Base-by-base conservation (phyloP, 345 rosid species). In the Odontarrhena argentea region DNA sequence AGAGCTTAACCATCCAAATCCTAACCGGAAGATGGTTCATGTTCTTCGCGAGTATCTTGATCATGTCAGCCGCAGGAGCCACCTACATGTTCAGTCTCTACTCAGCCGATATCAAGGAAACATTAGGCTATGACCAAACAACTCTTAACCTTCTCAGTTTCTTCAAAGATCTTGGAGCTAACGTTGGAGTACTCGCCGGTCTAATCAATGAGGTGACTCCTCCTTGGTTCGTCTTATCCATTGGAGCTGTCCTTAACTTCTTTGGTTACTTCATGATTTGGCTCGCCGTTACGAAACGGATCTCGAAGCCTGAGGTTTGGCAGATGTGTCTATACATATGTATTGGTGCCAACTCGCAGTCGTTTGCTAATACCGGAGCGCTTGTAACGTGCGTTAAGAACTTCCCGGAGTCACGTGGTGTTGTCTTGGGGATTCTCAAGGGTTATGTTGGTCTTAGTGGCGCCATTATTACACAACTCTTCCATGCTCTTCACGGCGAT, bases 391-490 rank as follows among this genome's bases (percentile, higher is more conserved):
- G 77, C 59, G 88, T 84, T 18, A 79, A 81, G 65, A 84, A 81
- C 68, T 84, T 84, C 81, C 88, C 88, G 9, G 84, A 81, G 42
- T 77, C 80, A 56, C 65, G 86, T 63, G 86, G 84, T 9, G 77
- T 76, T 53, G 76, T 81, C 50, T 54, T 84, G 50, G 88, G 88
- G 65, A 67, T 84, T 30, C 73, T 82, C 63, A 84, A 84, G 43
- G 85, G 84, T 2, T 78, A 77, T 38, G 81, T 84, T 52, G 86
- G 88, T 48, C 67, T 82, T 10, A 79, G 86, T 37, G 88, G 88
- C 11, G 86, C 88, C 26, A 82, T 84, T 48, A 48, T 84, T 52
- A 78, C 84, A 2, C 84, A 79, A 35, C 53, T 84, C 7, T 84
- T 44, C 62, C 88, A 66, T 68, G 86, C 81, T 26, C 30, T 84